Evolutionary conservation across 2,329 filamentous ascomycete species (phyloP), one percentile per base, ranked within the genome.

Genomic region (Phymatotrichopsis omnivora): DNA sequence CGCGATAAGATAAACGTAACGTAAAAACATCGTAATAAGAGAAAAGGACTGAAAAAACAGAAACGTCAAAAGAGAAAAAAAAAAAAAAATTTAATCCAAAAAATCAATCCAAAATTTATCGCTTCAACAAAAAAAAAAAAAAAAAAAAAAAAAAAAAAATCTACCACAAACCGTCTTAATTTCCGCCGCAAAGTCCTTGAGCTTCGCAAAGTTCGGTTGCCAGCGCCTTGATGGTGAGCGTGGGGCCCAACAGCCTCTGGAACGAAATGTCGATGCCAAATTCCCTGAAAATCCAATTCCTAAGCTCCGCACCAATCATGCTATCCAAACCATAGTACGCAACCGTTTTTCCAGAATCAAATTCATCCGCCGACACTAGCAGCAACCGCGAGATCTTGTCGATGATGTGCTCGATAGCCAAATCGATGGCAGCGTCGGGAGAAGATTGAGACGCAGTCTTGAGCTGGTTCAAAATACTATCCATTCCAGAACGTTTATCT

Each of bases 271-370:
- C 64, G 1, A 66, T 54, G 12, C 60, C 55, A 27, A 58, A 62
- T 49, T 64, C 62, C 31, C 58, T 61, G 56, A 63, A 64, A 14
- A 65, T 51, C 62, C 62, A 65, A 0, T 58, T 58, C 12, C 65
- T 57, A 34, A 67, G 62, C 49, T 68, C 66, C 7, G 62, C 58
- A 0, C 59, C 64, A 27, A 68, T 57, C 62, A 68, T 66, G 42
- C 62, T 64, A 48, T 68, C 65, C 12, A 68, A 52, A 5, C 66
- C 65, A 46, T 61, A 67, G 1, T 51, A 40, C 0, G 57, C 39
- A 3, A 68, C 47, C 7, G 61, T 42, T 38, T 56, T 57, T 14
- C 42, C 30, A 3, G 31, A 40, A 7, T 61, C 57, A 3, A 64
- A 47, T 17, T 61, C 41, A 4, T 62, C 62, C 0, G 47, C 10